phyloP scores from a whole-genome alignment of 192 early-diverging fungal species.

The Backusella circina region DNA sequence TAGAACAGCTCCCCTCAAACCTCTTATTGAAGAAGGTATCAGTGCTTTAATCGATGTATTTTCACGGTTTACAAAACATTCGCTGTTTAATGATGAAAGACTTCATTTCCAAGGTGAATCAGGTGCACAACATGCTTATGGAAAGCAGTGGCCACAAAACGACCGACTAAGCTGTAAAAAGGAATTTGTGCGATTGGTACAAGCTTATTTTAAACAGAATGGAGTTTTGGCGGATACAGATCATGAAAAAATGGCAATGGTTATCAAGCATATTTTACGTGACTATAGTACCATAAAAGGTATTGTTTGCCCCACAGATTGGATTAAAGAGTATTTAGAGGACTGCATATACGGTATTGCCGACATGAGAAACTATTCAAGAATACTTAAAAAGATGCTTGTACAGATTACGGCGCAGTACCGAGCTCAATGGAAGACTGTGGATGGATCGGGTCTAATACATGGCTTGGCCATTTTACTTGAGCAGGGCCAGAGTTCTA shows the following conservation, averaged over 20 bases:
- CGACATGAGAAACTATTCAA: constrained; percentile 19
- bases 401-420: constrained; percentile 24
- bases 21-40: constrained; percentile 37
- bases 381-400: constrained; percentile 19
- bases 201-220: constrained; percentile 37
- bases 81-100: constrained; percentile 24
- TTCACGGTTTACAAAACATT: constrained; percentile 41
- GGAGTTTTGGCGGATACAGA: constrained; percentile 40
- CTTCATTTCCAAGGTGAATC: constrained; percentile 18
- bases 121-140: constrained; percentile 25
- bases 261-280: constrained; percentile 42
- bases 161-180: constrained; percentile 52
- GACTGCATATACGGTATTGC: constrained; percentile 25
- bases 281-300: constrained; percentile 39
- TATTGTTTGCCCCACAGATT: constrained; percentile 37
- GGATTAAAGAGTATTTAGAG: constrained; percentile 47
- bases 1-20: constrained; percentile 3
- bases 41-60: constrained; percentile 48
- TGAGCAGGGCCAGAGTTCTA: constrained; percentile 25
- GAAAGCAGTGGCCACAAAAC: constrained; percentile 57
- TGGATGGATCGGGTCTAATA: constrained; percentile 45
- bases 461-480: constrained; percentile 42
- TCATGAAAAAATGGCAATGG: constrained; percentile 45
- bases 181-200: constrained; percentile 46
- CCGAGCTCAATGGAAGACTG: constrained; percentile 36